Percentiles rank a stretch among this genome's conserved stretches.
phyloP scores from a whole-genome alignment of 2,329 filamentous ascomycete species.

The Diaporthe sp. region DNA sequence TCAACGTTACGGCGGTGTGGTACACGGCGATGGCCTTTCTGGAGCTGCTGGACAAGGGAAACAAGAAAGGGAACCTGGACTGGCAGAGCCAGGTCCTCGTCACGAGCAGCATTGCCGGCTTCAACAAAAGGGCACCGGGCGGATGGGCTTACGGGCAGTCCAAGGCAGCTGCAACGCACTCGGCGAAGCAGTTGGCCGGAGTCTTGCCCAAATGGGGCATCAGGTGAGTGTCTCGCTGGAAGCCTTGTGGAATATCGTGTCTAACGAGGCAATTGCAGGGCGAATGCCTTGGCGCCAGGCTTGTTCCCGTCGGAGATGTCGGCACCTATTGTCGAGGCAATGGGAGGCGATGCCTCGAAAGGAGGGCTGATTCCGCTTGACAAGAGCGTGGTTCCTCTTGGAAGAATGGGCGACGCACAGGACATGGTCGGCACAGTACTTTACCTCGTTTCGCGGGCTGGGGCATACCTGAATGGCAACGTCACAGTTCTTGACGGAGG shows the following conservation, averaged over 20 bases:
- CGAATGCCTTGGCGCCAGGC: slow-evolving; percentile 64
- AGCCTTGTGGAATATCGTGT: neutral
- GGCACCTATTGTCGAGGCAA: slow-evolving; percentile 57
- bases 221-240: slow-evolving; percentile 37
- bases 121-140: slow-evolving; percentile 79
- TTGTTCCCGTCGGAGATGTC: slow-evolving; percentile 75
- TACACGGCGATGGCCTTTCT: slow-evolving; percentile 81
- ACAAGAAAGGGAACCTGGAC: slow-evolving; percentile 70
- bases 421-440: slow-evolving; percentile 76
- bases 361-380: slow-evolving; percentile 49
- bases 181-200: slow-evolving; percentile 79
- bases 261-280: slow-evolving; percentile 47
- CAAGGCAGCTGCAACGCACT: slow-evolving; percentile 81
- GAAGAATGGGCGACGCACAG: slow-evolving; percentile 70
- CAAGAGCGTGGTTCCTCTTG: slow-evolving; percentile 66
- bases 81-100: slow-evolving; percentile 74
- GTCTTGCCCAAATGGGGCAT: slow-evolving; percentile 75
- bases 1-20: slow-evolving; percentile 80
- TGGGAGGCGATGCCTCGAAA: slow-evolving; percentile 50
- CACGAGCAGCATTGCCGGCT: slow-evolving; percentile 80
- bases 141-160: slow-evolving; percentile 84
- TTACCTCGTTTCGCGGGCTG: slow-evolving; percentile 74
- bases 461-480: slow-evolving; percentile 76
- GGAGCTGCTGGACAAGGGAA: slow-evolving; percentile 75
- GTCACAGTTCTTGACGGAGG: slow-evolving; percentile 75